phyloP scores from a whole-genome alignment of 331 rosid species.

The Rosa hybrid region DNA sequence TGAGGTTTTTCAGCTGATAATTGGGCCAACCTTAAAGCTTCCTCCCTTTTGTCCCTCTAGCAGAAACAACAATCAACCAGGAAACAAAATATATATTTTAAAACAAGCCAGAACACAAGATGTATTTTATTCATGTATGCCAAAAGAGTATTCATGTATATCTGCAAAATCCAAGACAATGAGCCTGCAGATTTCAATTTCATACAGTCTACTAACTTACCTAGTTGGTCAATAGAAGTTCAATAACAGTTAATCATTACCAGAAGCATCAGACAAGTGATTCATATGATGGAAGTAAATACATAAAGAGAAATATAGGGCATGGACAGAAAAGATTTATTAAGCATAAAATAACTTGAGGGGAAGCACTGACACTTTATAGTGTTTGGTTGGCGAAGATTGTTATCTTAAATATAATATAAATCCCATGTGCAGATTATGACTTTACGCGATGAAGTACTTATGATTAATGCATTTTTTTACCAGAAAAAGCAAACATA shows the following conservation, averaged over 20 bases:
- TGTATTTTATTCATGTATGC: background rate
- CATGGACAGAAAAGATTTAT: background rate
- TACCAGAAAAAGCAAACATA: background rate
- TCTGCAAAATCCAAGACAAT: background rate
- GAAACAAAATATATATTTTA: background rate
- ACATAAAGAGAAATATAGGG: background rate
- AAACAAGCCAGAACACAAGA: slow-evolving; percentile 5
- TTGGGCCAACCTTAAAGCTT: slow-evolving; percentile 93
- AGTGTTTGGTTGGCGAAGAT: background rate
- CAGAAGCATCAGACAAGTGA: background rate
- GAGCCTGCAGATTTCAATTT: background rate
- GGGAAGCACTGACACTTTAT: background rate
- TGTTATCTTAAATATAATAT: background rate
- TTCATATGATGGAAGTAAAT: background rate
- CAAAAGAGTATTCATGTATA: slow-evolving; percentile 3
- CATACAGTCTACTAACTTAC: background rate
- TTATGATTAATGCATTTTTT: background rate
- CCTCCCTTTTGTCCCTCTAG: slow-evolving; percentile 91
- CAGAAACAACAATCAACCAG: slow-evolving; percentile 18
- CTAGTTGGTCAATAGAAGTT: background rate
- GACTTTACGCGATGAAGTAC: background rate
- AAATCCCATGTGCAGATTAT: background rate
- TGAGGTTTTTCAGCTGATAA: slow-evolving; percentile 99
- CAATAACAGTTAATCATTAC: background rate
- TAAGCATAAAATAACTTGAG: background rate